Conservation (phyloP, 371 early-diverging fungal species). For the Mucor racemosus region DNA sequence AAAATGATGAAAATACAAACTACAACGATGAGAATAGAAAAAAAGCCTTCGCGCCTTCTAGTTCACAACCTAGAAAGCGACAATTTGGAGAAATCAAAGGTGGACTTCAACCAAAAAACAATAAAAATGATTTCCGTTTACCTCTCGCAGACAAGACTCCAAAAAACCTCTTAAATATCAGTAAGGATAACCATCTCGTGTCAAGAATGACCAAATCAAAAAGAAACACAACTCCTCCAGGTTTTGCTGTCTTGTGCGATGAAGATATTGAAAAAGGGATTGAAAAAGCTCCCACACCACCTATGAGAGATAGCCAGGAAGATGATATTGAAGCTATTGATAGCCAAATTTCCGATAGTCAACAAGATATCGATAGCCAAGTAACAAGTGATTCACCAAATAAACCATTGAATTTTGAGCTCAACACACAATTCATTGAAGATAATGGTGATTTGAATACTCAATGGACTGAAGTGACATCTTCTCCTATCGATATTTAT, state of each 20-base stretch:
- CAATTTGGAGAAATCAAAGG: not conserved
- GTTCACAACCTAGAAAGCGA: too few species aligned
- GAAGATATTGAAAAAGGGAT: conserved; percentile 15
- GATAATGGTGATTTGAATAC: not conserved
- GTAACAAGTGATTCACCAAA: not conserved
- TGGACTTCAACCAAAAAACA: not conserved
- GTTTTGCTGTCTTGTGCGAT: conserved; percentile 14
- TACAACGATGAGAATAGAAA: too few species aligned
- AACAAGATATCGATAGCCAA: not conserved
- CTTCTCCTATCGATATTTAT: conserved; percentile 9
- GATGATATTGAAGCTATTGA: not conserved
- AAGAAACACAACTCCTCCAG: not conserved
- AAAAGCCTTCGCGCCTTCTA: too few species aligned
- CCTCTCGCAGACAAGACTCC: conserved; percentile 1
- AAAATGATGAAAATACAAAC: too few species aligned
- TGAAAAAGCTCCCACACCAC: conserved; percentile 11
- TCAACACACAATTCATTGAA: conserved; percentile 10
- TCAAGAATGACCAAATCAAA: not conserved
- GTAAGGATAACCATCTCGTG: not conserved
- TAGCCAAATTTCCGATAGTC: not conserved
- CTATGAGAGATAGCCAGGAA: not conserved
- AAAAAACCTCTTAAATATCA: not conserved
- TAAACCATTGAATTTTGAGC: not conserved
- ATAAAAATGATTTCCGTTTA: not conserved
- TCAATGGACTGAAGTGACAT: conserved; percentile 8